A percentile compares a stretch with the other conserved stretches of the same genome.
Evolutionary conservation across 176 grass and related monocot species (phyloP).

Genomic region (Triticum timopheevii): DNA sequence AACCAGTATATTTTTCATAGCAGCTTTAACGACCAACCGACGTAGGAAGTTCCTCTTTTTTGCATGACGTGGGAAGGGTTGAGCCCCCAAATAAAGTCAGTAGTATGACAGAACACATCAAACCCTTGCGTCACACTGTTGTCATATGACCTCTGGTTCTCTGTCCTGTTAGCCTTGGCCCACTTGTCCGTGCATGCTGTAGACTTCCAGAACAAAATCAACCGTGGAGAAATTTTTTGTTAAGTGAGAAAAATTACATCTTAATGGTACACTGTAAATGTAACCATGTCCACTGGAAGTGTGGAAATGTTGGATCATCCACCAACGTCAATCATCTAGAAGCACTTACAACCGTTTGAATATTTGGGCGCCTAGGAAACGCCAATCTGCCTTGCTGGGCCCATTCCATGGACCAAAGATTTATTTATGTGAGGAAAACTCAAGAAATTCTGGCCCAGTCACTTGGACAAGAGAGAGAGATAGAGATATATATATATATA

Average conservation of each 20-base stretch:
- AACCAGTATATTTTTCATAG: background rate
- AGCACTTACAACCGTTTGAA: background rate
- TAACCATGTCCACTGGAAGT: background rate
- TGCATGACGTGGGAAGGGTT: background rate
- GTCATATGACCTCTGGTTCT: background rate
- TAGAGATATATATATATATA: too few relatives aligned
- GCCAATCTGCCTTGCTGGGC: background rate
- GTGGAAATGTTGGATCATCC: background rate
- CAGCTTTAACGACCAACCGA: background rate
- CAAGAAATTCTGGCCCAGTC: background rate
- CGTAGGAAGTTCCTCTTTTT: background rate
- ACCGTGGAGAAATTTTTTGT: background rate
- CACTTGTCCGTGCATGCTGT: background rate
- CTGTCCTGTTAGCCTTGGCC: background rate
- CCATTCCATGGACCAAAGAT: background rate
- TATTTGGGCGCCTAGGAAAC: background rate
- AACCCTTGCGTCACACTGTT: background rate
- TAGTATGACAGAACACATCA: background rate
- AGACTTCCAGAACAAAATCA: background rate
- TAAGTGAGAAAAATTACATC: background rate
- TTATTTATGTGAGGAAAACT: background rate
- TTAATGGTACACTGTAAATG: background rate
- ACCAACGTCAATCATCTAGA: background rate
- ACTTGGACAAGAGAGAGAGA: too few relatives aligned
- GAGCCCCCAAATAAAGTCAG: background rate